Percentiles rank a stretch among this genome's conserved stretches.
Conservation (phyloP, 257 asterid species). For the Paulownia fortunei region DNA sequence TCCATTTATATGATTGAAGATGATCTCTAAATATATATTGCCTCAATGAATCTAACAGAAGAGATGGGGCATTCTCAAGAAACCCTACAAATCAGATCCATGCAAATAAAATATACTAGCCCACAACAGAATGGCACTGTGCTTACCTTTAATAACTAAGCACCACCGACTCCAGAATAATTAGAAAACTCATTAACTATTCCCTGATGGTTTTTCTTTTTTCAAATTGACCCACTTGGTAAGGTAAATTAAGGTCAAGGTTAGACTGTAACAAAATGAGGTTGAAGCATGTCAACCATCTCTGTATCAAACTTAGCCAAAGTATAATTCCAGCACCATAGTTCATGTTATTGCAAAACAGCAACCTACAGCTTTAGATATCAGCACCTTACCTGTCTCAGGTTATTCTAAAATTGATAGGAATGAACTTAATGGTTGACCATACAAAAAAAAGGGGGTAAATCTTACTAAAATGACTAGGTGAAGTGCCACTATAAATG, state of each 20-base stretch:
- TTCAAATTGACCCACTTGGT: background rate
- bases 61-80: background rate
- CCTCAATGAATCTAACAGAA: background rate
- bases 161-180: background rate
- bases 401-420: conserved; percentile 12
- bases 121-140: conserved; percentile 1
- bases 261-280: background rate
- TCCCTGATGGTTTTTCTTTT: background rate
- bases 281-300: background rate
- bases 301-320: background rate
- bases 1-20: background rate
- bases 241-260: background rate
- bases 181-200: background rate
- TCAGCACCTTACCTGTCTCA: conserved; percentile 9
- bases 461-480: conserved; percentile 15
- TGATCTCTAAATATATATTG: background rate
- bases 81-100: background rate
- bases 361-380: conserved; percentile 18
- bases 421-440: background rate
- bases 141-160: background rate
- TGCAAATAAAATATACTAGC: background rate
- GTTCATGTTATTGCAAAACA: conserved; percentile 22
- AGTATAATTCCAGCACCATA: background rate
- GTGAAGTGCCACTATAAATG: conserved; percentile 17
- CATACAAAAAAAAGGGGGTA: background rate